Base-by-base conservation (phyloP, 805 yeast species). In the Metahyphopichia silvanorum region DNA sequence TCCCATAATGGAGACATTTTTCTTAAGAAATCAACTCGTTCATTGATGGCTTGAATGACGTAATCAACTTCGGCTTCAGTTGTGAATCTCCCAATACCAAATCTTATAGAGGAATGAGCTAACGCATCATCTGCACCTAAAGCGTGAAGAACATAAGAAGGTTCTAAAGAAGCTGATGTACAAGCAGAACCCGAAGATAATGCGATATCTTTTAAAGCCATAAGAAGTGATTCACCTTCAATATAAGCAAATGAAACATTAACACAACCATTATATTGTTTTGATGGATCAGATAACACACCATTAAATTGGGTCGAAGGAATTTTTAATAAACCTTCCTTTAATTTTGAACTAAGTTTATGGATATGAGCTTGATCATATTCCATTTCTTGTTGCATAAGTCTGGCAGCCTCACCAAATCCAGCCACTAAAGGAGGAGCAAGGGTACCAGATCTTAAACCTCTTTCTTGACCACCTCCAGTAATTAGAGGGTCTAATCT, bases 391-490 rank as follows among this genome's bases (percentile, higher is more conserved):
- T 69, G 63, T 34, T 57, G 60, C 74, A 87, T 82, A 40, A 93
- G 60, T 53, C 96, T 75, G 25, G 96, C 93, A 20, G 98, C 98
- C 63, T 93, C 98, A 41, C 98, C 98, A 57, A 93, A 87, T 0
- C 98, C 98, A 21, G 88, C 82, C 25, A 91, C 86, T 53, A 88
- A 71, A 15, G 98, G 95, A n/a, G 98, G 95, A 4, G 98, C 89
- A 55, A 93, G 74, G 18, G 98, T 93, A 40, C 98, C 98, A 4
- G 96, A 85, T 65, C 98, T 77, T 51, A 93, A 71, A 38, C 98
- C 98, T 69, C 98, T 83, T 68, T 93, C 98, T 68, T 93, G 98
- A 33, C 98, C 98, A 65, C 98, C 98, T 45, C 98, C 98, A 39
- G 88, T 83, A 46, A 93, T 85, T 34, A 93, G 70, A 15, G 98